Conservation (phyloP, 1,284 basidiomycete genomes). For the Marasmius tenuissimus region DNA sequence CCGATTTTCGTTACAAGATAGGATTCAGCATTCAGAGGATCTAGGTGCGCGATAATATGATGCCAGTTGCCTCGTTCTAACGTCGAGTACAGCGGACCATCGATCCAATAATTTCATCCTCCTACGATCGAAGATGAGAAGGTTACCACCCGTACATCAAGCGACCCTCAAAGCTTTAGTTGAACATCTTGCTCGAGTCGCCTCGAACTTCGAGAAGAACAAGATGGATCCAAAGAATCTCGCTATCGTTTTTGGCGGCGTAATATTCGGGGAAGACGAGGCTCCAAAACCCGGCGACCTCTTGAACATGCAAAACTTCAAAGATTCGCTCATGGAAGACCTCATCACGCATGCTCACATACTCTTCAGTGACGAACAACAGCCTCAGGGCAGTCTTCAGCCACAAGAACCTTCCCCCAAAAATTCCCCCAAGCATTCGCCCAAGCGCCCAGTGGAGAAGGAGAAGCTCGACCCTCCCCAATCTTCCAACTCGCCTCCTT, state of each 20-base stretch:
- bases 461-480: slow-evolving; percentile 12
- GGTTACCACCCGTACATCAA: slow-evolving; percentile 86
- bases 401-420: background rate
- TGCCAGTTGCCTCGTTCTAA: background rate
- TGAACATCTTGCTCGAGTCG: slow-evolving; percentile 85
- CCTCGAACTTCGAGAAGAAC: slow-evolving; percentile 70
- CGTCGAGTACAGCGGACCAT: slow-evolving; percentile 57
- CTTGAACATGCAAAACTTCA: slow-evolving; percentile 67
- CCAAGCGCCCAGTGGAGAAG: background rate
- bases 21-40: slow-evolving; percentile 80
- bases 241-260: slow-evolving; percentile 82
- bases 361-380: slow-evolving; percentile 57
- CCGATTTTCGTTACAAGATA: slow-evolving; percentile 79
- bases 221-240: slow-evolving; percentile 95
- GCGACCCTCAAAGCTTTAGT: slow-evolving; percentile 86
- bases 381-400: slow-evolving; percentile 7
- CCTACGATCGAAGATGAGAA: slow-evolving; percentile 78
- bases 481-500: slow-evolving; percentile 48
- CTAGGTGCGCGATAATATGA: slow-evolving; percentile 46
- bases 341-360: slow-evolving; percentile 69
- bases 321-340: slow-evolving; percentile 89
- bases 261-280: slow-evolving; percentile 90
- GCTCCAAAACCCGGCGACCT: slow-evolving; percentile 74
- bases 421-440: background rate
- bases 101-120: slow-evolving; percentile 70